Percentiles rank a stretch among this genome's conserved stretches.
Conservation (phyloP, 495 filamentous ascomycete genomes). For the Thermochaetoides thermophila region DNA sequence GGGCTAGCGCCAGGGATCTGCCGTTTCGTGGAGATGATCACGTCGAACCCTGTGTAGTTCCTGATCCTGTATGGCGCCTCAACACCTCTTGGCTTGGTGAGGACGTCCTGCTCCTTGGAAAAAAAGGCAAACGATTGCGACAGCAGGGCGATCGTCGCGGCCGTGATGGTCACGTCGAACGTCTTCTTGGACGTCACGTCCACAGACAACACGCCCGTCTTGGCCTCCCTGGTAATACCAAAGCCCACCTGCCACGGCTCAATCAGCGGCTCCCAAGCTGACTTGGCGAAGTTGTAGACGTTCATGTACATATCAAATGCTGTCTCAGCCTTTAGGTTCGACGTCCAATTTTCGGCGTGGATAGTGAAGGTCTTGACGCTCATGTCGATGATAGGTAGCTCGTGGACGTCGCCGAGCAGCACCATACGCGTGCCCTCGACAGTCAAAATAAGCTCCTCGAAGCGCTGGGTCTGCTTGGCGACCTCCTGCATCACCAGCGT, state of each 20-base stretch:
- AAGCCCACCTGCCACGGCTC: conserved; percentile 94
- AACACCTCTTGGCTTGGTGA: conserved; percentile 80
- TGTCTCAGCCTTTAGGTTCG: conserved; percentile 71
- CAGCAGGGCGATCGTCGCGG: conserved; percentile 81
- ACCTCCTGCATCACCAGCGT: conserved; percentile 18
- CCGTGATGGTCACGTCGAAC: conserved; percentile 83
- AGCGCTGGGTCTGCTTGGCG: conserved; percentile 20
- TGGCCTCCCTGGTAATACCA: conserved; percentile 65
- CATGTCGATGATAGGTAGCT: conserved; percentile 85
- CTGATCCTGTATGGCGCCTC: conserved; percentile 89
- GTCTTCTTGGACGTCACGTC: conserved; percentile 78
- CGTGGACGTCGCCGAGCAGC: conserved; percentile 87
- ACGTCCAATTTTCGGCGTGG: conserved; percentile 79
- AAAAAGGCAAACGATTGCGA: conserved; percentile 90
- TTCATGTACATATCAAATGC: conserved; percentile 87
- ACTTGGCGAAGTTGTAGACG: conserved; percentile 97
- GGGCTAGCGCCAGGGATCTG: too few relatives aligned
- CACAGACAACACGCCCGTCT: conserved; percentile 62
- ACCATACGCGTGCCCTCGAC: conserved; percentile 85
- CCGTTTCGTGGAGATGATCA: conserved; percentile 66
- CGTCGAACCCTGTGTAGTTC: conserved; percentile 88
- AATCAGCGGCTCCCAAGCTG: conserved; percentile 90
- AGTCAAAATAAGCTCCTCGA: conserved; percentile 72
- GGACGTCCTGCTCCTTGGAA: conserved; percentile 75
- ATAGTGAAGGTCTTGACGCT: conserved; percentile 82